Conservation (phyloP, 2,329 filamentous ascomycete genomes). For the Penicillium sp. region DNA sequence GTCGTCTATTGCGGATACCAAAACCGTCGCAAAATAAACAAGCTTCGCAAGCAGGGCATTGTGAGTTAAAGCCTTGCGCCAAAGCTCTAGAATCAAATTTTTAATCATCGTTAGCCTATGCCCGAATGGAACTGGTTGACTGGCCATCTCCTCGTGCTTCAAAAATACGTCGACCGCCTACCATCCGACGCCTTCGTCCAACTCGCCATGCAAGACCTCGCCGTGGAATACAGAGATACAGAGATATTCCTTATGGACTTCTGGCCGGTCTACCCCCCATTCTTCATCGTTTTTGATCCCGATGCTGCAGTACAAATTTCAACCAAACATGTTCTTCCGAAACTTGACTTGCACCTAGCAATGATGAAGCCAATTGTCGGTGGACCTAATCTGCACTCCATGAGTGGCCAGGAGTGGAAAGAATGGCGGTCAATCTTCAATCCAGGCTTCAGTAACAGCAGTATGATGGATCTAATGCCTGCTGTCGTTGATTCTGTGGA, state of each 20-base stretch:
- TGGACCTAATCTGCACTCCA: neutral
- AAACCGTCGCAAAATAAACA: neutral
- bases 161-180: neutral
- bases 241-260: neutral
- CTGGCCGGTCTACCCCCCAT: neutral
- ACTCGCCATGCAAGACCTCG: neutral
- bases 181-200: neutral
- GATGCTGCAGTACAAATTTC: neutral
- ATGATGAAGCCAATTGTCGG: neutral
- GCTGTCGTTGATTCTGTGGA: neutral
- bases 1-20: neutral
- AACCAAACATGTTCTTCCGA: neutral
- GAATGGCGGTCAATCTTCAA: neutral
- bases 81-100: neutral
- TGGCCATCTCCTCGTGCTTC: neutral
- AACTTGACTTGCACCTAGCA: neutral
- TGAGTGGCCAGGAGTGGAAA: conserved; percentile 1
- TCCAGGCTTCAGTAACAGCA: neutral
- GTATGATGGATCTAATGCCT: conserved; percentile 1
- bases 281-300: neutral
- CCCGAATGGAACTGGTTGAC: conserved; percentile 3
- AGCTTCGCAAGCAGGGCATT: neutral
- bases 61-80: neutral
- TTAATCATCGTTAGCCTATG: neutral
- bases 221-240: neutral